Evolutionary conservation across 1,284 basidiomycete genomes (phyloP).

Genomic region (Termitomyces sp.): DNA sequence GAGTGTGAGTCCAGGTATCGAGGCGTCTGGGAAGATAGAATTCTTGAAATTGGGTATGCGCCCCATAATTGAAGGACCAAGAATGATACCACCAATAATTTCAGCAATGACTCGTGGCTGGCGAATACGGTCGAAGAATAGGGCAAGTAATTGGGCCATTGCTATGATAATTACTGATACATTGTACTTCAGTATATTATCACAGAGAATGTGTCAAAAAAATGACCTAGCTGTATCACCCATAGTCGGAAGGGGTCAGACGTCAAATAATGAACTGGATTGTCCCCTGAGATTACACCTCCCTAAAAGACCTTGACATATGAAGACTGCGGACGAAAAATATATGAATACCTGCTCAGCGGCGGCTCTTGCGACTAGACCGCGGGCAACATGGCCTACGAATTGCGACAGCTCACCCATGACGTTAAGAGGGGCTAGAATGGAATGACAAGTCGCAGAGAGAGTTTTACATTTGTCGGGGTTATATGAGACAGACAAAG

Average conservation of each 20-base stretch:
- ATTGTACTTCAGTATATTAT: conserved; percentile 16
- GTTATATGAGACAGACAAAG: conserved; percentile 7
- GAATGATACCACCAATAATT: conserved; percentile 79
- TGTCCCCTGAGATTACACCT: conserved; percentile 61
- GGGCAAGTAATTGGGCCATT: conserved; percentile 68
- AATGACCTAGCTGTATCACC: conserved; percentile 71
- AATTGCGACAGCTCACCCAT: conserved; percentile 42
- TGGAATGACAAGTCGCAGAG: conserved; percentile 4
- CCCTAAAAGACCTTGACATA: conserved; percentile 29
- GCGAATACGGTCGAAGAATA: conserved; percentile 59
- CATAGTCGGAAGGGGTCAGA: conserved; percentile 74
- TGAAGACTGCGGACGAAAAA: neutral
- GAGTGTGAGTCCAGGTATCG: conserved; percentile 73
- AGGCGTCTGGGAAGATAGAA: conserved; percentile 71
- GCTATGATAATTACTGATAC: conserved; percentile 62
- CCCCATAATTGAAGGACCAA: conserved; percentile 74
- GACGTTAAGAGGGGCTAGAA: conserved; percentile 5
- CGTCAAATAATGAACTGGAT: conserved; percentile 57
- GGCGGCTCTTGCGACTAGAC: conserved; percentile 36
- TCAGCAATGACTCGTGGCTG: conserved; percentile 89
- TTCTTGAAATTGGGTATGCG: conserved; percentile 68
- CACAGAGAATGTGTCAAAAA: neutral
- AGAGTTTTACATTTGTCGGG: neutral
- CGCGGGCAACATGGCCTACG: conserved; percentile 26
- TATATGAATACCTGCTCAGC: conserved; percentile 40